Evolutionary conservation across 768 basidiomycete species (phyloP).

Genomic region (Sistotremastrum niveocremeum): DNA sequence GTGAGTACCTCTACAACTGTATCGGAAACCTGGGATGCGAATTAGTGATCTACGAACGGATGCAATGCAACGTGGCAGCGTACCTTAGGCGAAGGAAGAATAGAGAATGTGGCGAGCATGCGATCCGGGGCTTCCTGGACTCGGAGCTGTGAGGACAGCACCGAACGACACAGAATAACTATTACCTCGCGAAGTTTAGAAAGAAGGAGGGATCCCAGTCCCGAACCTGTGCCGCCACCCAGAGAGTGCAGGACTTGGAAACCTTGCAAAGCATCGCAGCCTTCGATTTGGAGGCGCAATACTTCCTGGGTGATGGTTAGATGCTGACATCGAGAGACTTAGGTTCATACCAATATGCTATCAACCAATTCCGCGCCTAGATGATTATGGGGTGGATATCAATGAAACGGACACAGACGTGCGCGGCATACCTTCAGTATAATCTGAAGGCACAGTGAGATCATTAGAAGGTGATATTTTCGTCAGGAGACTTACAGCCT

Average conservation of each 20-base stretch:
- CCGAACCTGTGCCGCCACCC: constrained; percentile 85
- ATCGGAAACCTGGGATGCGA: constrained; percentile 24
- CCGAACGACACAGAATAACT: constrained; percentile 5
- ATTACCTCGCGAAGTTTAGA: constrained; percentile 70
- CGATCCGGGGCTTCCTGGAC: constrained; percentile 45
- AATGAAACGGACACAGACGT: neutral
- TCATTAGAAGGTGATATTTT: constrained; percentile 5
- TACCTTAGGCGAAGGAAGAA: constrained; percentile 45
- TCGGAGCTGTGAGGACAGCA: constrained; percentile 12
- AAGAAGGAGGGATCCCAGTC: constrained; percentile 67
- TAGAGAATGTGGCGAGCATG: constrained; percentile 39
- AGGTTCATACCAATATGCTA: constrained; percentile 42
- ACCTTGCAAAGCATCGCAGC: constrained; percentile 79
- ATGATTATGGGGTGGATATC: neutral
- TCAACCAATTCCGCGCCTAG: constrained; percentile 86
- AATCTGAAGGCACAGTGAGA: constrained; percentile 35
- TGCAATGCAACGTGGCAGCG: constrained; percentile 4
- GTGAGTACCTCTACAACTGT: constrained; percentile 37
- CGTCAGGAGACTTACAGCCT: constrained; percentile 51
- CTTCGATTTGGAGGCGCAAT: constrained; percentile 68
- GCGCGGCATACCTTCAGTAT: constrained; percentile 62
- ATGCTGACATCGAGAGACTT: neutral
- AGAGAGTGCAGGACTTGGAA: constrained; percentile 84
- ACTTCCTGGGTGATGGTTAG: constrained; percentile 36
- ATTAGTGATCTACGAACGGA: constrained; percentile 7